phyloP scores from a whole-genome alignment of 176 grass and related monocot species.

The barley (Hordeum vulgare) region MorexV3_pseudomolecules_assembly NC_058523.1:2924399-2924898 shows the following conservation, averaged over 20 bases:
- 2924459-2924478: slow-evolving; percentile 31
- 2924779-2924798: slow-evolving; percentile 53
- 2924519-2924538: slow-evolving; percentile 52
- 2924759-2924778: slow-evolving; percentile 32
- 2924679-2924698: background rate
- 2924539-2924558: slow-evolving; percentile 4
- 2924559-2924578: background rate
- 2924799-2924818: background rate
- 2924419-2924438: slow-evolving; percentile 44
- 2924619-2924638: slow-evolving; percentile 28
- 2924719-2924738: slow-evolving; percentile 33
- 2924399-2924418: background rate
- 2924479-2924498: background rate
- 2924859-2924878: background rate
- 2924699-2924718: slow-evolving; percentile 40
- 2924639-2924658: background rate
- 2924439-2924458: slow-evolving; percentile 23
- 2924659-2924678: slow-evolving; percentile 42
- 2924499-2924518: slow-evolving; percentile 42
- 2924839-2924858: slow-evolving; percentile 1
- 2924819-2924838: background rate
- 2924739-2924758: slow-evolving; percentile 6
- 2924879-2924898: slow-evolving; percentile 23
- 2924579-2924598: background rate
- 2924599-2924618: slow-evolving; percentile 32